Evolutionary conservation across 2,329 filamentous ascomycete species (phyloP).

Genomic region (Alternaria alternata): DNA sequence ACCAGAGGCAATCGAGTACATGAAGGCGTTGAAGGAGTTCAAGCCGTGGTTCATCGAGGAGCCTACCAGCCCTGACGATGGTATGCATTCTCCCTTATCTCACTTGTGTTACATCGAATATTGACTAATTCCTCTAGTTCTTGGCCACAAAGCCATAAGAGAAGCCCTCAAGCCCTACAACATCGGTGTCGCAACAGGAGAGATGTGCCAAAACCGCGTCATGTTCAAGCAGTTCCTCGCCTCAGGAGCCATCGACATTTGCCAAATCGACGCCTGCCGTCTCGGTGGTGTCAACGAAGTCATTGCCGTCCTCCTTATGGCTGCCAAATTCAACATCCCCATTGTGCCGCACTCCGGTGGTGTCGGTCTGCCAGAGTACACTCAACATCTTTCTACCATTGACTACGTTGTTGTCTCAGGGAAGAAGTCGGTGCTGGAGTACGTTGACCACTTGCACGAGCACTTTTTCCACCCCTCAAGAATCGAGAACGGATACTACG

Average conservation of each 20-base stretch:
- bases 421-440: slow-evolving; percentile 84
- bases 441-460: slow-evolving; percentile 92
- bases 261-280: slow-evolving; percentile 89
- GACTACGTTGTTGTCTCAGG: slow-evolving; percentile 89
- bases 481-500: slow-evolving; percentile 86
- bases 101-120: not conserved
- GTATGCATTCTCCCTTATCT: slow-evolving; percentile 25
- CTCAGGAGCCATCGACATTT: slow-evolving; percentile 82
- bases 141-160: slow-evolving; percentile 85
- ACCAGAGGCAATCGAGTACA: slow-evolving; percentile 86
- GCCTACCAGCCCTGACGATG: slow-evolving; percentile 86
- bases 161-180: slow-evolving; percentile 77
- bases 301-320: slow-evolving; percentile 86
- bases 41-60: slow-evolving; percentile 96
- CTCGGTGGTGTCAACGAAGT: slow-evolving; percentile 92
- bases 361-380: slow-evolving; percentile 92
- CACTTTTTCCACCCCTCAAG: slow-evolving; percentile 85
- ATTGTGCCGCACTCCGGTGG: slow-evolving; percentile 90
- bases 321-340: slow-evolving; percentile 78
- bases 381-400: slow-evolving; percentile 89
- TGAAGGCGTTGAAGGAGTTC: slow-evolving; percentile 82
- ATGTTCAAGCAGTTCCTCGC: slow-evolving; percentile 92
- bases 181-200: slow-evolving; percentile 88
- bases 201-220: slow-evolving; percentile 95
- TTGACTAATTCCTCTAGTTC: slow-evolving; percentile 57